phyloP scores from a whole-genome alignment of 108 stramenopile genomes.

The Cyclotella choctawhatcheeana region DNA sequence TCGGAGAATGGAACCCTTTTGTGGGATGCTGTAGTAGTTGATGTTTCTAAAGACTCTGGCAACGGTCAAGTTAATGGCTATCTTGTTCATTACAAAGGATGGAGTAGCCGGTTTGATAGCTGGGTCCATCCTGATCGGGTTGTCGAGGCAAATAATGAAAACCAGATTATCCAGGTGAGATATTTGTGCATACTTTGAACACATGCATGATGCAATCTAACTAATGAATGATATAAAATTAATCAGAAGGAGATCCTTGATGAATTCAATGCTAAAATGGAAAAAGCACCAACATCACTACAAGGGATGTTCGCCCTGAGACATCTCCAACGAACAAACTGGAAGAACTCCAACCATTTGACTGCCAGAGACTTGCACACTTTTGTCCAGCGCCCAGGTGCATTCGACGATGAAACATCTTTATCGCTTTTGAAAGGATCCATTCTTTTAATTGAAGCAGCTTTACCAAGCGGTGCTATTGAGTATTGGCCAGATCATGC shows the following conservation, averaged over 20 bases:
- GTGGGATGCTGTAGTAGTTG: constrained; percentile 77
- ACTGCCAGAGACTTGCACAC: constrained; percentile 60
- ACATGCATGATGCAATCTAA: no score
- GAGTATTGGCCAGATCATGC: constrained; percentile 65
- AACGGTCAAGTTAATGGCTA: constrained; percentile 63
- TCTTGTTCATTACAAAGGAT: constrained; percentile 77
- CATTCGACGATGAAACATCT: constrained; percentile 64
- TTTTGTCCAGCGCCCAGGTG: constrained; percentile 41
- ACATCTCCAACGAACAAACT: constrained; percentile 60
- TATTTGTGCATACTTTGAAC: no score
- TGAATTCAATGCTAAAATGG: constrained; percentile 33
- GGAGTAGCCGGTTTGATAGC: constrained; percentile 85
- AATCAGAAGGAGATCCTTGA: constrained; percentile 61
- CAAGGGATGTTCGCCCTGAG: constrained; percentile 58
- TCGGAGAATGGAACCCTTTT: constrained; percentile 60
- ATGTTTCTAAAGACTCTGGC: constrained; percentile 50
- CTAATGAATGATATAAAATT: constrained; percentile 2
- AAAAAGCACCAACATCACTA: constrained; percentile 55
- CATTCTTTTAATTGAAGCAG: constrained; percentile 80
- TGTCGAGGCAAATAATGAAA: constrained; percentile 72
- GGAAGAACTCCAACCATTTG: constrained; percentile 55
- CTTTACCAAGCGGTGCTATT: constrained; percentile 77
- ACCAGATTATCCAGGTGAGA: constrained; percentile 55
- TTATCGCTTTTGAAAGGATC: constrained; percentile 72
- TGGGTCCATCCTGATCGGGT: constrained; percentile 78